Base-by-base conservation (phyloP, 2,329 filamentous ascomycete genomes). In the Fusarium mexicanum region DNA sequence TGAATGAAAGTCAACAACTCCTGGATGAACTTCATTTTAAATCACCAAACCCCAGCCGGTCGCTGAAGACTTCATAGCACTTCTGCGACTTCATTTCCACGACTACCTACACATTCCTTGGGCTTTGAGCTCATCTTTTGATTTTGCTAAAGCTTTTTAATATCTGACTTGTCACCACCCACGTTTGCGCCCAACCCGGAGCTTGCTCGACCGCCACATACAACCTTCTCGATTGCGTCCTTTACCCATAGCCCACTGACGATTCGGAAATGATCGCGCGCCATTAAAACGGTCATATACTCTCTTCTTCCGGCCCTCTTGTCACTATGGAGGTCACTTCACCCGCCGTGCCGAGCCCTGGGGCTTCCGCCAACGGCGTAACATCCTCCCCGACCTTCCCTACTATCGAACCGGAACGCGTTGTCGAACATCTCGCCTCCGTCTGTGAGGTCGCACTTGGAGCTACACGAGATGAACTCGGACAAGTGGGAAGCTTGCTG, bases 401-500 rank as follows among this genome's bases (percentile, higher is more conserved):
- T 67, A 85, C 86, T 71, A 85, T 94, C 80, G 93, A 95, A 78
- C 90, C 93, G n/a, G 86, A 85, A 73, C 85, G 89, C 76, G 87
- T 95, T 59, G 87, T 95, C 74, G 91, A 95, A 67, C 91, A 96
- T 82, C 86, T 96, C 70, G 87, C 88, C 44, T 87, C 90, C 68
- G 89, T 95, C 67, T 89, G 94, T 76, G 88, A 91, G 81, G 89
- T 93, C 66, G 92, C 92, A 73, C 88, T 96, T 54, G 93, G 93
- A 75, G 93, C 94, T 77, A 90, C 90, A 65, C 91, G 91, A 80
- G 87, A 90, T 72, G 96, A 99, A 80, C 90, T 99, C 62, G 91
- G 96, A 82, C 89, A 90, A 73, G 86, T 91, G 22, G 95, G 94
- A 72, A 98, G 94, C 85, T 87, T 99, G 83, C 87, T 99, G 71